These are phyloP conservation scores for Microbotryum lychnidis-dioicae DNA, from an alignment of 1,284 basidiomycete species.

Conservation along the genomic window DNA sequence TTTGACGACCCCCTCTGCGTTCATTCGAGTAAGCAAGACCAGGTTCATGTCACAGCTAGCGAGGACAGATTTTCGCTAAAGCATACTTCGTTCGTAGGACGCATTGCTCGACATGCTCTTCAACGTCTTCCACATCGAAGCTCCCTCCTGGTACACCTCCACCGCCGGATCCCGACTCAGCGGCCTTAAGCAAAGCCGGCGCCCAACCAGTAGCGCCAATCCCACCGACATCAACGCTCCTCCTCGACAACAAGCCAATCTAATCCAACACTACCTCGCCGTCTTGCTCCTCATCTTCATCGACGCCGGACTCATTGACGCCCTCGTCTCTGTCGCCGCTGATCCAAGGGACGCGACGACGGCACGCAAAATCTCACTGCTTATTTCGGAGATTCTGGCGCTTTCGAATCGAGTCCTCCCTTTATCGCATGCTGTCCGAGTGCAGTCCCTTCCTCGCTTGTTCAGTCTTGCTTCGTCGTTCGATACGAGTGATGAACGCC, in stretches of 20 bases:
- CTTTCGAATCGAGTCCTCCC: slow-evolving; percentile 86
- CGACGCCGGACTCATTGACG: slow-evolving; percentile 82
- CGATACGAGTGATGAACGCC: slow-evolving; percentile 59
- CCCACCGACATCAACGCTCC: slow-evolving; percentile 37
- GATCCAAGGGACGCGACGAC: slow-evolving; percentile 60
- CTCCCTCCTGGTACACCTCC: slow-evolving; percentile 81
- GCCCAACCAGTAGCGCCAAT: not conserved
- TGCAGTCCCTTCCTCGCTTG: slow-evolving; percentile 79
- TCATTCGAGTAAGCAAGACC: slow-evolving; percentile 57
- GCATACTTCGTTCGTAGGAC: slow-evolving; percentile 52
- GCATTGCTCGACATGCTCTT: slow-evolving; percentile 89
- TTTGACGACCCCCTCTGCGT: slow-evolving; percentile 74
- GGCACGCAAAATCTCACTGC: slow-evolving; percentile 75
- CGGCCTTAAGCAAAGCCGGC: slow-evolving; percentile 37
- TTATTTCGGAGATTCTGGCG: slow-evolving; percentile 86
- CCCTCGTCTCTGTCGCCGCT: slow-evolving; percentile 63
- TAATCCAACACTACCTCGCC: slow-evolving; percentile 88
- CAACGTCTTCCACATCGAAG: slow-evolving; percentile 81
- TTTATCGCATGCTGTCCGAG: slow-evolving; percentile 64
- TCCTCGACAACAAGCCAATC: slow-evolving; percentile 56
- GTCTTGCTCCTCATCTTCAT: slow-evolving; percentile 79
- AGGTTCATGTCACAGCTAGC: not conserved
- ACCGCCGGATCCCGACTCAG: slow-evolving; percentile 54
- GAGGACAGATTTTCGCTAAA: not conserved
- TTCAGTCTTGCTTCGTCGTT: slow-evolving; percentile 76